Evolutionary conservation across 2,329 filamentous ascomycete genomes (phyloP).

Genomic region (Talaromyces marneffei): DNA sequence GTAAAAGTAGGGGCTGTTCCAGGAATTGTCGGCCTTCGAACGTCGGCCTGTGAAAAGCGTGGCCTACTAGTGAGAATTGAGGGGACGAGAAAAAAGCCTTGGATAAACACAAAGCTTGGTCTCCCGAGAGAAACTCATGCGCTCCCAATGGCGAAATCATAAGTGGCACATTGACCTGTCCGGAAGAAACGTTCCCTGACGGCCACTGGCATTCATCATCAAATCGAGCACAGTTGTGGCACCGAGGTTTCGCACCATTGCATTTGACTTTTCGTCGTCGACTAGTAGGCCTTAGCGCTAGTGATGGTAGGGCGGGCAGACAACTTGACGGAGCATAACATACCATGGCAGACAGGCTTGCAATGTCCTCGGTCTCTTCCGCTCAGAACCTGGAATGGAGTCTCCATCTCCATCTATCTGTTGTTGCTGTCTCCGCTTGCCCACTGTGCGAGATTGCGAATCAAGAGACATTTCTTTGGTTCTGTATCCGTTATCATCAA

Average conservation of each 20-base stretch:
- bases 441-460: background rate
- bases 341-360: slow-evolving; percentile 2
- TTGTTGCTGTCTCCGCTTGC: background rate
- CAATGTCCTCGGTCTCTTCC: slow-evolving; percentile 1
- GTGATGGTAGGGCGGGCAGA: background rate
- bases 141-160: background rate
- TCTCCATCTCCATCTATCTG: background rate
- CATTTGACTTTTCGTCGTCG: slow-evolving; percentile 2
- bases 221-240: background rate
- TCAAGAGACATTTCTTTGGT: background rate
- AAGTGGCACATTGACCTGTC: background rate
- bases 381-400: background rate
- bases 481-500: background rate
- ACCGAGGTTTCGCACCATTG: background rate
- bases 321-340: background rate
- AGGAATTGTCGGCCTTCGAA: background rate
- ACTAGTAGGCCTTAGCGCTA: background rate
- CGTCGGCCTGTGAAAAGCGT: background rate
- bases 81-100: background rate
- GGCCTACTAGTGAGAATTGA: background rate
- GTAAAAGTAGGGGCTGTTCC: background rate
- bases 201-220: background rate
- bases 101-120: background rate
- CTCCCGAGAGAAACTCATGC: background rate
- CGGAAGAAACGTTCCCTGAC: background rate